These are phyloP conservation scores for Tuber calosporum DNA, from an alignment of 495 filamentous ascomycete species.

Conservation along the genomic window DNA sequence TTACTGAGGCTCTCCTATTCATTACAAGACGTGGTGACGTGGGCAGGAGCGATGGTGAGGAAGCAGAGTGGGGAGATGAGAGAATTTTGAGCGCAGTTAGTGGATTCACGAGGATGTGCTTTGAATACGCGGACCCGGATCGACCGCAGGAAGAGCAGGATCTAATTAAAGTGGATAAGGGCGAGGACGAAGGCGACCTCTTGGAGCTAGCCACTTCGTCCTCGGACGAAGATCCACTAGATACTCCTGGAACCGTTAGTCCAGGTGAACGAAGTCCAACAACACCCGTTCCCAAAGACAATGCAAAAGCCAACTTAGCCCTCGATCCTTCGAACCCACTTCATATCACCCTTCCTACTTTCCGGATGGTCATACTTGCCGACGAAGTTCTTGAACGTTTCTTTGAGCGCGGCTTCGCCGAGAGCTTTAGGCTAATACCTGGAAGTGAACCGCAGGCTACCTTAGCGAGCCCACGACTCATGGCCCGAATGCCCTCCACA, in stretches of 20 bases:
- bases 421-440: conserved; percentile 58
- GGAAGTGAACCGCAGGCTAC: conserved; percentile 31
- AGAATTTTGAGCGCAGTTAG: conserved; percentile 83
- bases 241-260: conserved; percentile 9
- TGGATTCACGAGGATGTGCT: conserved; percentile 90
- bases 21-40: conserved; percentile 82
- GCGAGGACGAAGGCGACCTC: conserved; percentile 62
- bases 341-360: conserved; percentile 93
- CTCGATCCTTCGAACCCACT: conserved; percentile 87
- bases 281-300: conserved; percentile 19
- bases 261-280: conserved; percentile 3
- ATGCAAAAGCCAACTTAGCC: conserved; percentile 63
- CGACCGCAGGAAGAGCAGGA: conserved; percentile 50
- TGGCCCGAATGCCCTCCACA: conserved; percentile 46
- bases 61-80: conserved; percentile 49
- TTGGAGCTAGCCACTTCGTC: conserved; percentile 44
- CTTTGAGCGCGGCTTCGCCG: conserved; percentile 75
- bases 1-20: conserved; percentile 90
- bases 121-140: conserved; percentile 96
- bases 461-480: conserved; percentile 38
- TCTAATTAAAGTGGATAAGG: conserved; percentile 18
- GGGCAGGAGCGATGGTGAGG: conserved; percentile 53
- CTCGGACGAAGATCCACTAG: conserved; percentile 38
- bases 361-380: conserved; percentile 95
- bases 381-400: conserved; percentile 94